Conservation (phyloP, 2,329 filamentous ascomycete genomes). For the Aspergillus melleus region DNA sequence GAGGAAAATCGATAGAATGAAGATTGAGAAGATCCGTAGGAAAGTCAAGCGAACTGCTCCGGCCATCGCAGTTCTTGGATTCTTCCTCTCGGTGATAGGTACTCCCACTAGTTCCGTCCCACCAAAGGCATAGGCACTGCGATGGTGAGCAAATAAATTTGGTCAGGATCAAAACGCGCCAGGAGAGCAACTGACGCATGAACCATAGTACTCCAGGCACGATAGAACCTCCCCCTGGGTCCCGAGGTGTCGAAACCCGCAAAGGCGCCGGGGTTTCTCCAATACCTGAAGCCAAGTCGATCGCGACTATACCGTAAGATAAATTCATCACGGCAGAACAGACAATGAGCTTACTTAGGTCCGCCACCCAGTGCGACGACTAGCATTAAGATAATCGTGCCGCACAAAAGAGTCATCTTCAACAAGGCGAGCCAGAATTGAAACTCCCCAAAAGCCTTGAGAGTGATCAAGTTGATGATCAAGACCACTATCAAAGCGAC, state of each 20-base stretch:
- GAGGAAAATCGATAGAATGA: constrained; percentile 68
- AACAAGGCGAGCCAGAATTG: neutral
- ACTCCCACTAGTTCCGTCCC: constrained; percentile 73
- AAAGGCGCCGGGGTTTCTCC: constrained; percentile 61
- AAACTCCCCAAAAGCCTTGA: neutral
- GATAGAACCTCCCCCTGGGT: constrained; percentile 53
- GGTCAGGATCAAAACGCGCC: no score
- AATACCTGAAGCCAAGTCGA: constrained; percentile 63
- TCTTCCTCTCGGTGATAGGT: constrained; percentile 73
- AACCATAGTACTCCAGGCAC: constrained; percentile 66
- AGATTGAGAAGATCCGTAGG: constrained; percentile 76
- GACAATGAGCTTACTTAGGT: neutral
- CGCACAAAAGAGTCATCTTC: neutral
- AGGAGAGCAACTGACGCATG: constrained; percentile 61
- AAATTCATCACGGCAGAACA: neutral
- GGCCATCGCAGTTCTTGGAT: constrained; percentile 71
- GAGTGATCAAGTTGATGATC: neutral
- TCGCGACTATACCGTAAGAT: constrained; percentile 37
- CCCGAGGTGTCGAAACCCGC: constrained; percentile 44
- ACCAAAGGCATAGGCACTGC: constrained; percentile 56
- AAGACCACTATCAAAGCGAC: neutral
- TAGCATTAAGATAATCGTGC: neutral
- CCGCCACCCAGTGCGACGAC: neutral
- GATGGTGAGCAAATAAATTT: neutral
- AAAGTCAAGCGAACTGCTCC: constrained; percentile 74